Evolutionary conservation across 2,329 filamentous ascomycete genomes (phyloP).

Genomic region (Talaromyces marneffei): DNA sequence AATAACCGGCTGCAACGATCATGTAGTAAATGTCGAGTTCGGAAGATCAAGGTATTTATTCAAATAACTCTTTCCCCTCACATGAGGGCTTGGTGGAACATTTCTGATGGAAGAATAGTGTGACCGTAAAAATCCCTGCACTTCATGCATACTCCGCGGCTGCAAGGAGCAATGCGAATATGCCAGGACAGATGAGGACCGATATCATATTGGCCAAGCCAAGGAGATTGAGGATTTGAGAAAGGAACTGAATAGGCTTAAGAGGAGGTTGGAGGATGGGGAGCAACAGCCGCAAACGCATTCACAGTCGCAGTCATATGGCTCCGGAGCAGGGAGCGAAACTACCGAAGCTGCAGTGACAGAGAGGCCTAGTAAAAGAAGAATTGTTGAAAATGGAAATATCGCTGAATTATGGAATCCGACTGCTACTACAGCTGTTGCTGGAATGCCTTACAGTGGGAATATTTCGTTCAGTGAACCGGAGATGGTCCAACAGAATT

Average conservation of each 20-base stretch:
- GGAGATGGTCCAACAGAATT: not conserved
- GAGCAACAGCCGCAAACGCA: not conserved
- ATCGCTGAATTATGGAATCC: not conserved
- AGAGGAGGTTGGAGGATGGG: conserved; percentile 1
- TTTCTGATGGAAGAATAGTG: conserved; percentile 17
- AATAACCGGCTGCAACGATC: conserved; percentile 27
- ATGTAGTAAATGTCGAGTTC: conserved; percentile 25
- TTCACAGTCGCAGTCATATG: not conserved
- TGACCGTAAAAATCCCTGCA: conserved; percentile 25
- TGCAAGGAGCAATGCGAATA: conserved; percentile 26
- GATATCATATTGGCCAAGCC: conserved; percentile 58
- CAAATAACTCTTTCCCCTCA: not conserved
- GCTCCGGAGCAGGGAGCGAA: not conserved
- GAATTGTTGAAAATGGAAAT: not conserved
- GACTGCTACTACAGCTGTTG: not conserved
- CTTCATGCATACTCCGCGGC: conserved; percentile 24
- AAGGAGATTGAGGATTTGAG: conserved; percentile 27
- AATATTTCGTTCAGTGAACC: not conserved
- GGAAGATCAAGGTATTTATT: conserved; percentile 24
- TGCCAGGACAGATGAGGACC: conserved; percentile 46
- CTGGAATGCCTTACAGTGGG: not conserved
- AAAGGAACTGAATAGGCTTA: conserved; percentile 20
- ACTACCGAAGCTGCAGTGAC: not conserved
- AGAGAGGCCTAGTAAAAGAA: not conserved
- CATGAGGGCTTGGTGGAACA: not conserved